Base-by-base conservation (phyloP, 2,329 filamentous ascomycete genomes). In the Fusarium nygamai region DNA sequence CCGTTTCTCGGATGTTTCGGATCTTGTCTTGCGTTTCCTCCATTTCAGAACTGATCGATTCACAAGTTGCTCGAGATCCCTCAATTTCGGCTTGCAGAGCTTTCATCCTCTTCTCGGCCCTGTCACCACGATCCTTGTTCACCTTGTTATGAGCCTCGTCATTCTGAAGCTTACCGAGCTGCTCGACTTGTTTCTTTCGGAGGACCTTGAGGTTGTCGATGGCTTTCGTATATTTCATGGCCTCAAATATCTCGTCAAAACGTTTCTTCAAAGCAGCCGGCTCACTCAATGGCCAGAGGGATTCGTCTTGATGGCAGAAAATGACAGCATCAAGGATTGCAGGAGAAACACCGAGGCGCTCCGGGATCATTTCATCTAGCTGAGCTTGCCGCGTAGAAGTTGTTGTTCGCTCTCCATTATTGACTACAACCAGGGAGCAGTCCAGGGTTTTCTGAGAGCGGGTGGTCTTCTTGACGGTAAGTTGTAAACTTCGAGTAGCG, bases 241-340 rank as follows among this genome's bases (percentile, higher is more conserved):
- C 96, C 83, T 98, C 96, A 76, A 99, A 99, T 17, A 99, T 99
- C 81, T 98, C 94, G 80, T 99, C 96, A 69, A 99, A 99, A 60
- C 92, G 93, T 82, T 97, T 97, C 84, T 99, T 99, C 58, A 99
- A 86, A 2, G 90, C 90, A 1, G 90, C 86, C 0, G 96, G 94
- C 78, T 97, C 94, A 80, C 94, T 97, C 88, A 99, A 92, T 0
- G 96, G 96, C 96, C 96, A 99, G 34, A 98, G 84, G 33, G 96
- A 98, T 76, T 99, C 96, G 81, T 99, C 96, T 81, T 99, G 96
- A 80, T 99, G 96, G 81, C 96, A 99, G 84, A 99, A 99, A 76
- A 99, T 98, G 81, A 99, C 96, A 67, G 93, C 93, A 75, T 98
- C 95, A 33, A 99, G 88, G 63, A 99, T 92, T 19, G 96, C 95